phyloP scores from a whole-genome alignment of 1,284 basidiomycete species.

The Austroboletus olivaceoglutinosus region DNA sequence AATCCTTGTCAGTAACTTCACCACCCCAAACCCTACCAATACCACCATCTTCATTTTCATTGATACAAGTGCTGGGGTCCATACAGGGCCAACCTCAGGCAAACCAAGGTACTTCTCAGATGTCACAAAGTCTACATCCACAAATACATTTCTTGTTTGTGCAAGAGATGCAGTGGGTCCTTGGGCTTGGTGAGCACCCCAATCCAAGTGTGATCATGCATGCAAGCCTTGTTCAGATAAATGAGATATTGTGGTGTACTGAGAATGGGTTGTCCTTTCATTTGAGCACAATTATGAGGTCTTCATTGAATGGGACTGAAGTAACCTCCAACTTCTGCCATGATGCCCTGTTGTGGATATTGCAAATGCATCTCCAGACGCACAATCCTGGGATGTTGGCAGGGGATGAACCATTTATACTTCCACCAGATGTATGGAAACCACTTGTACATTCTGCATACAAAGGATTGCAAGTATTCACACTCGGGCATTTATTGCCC shows the following conservation, averaged over 20 bases:
- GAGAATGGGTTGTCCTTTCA: slow-evolving; percentile 43
- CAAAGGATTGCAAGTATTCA: slow-evolving; percentile 77
- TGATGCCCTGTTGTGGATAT: slow-evolving; percentile 22
- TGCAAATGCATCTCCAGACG: slow-evolving; percentile 26
- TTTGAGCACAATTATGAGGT: slow-evolving; percentile 6
- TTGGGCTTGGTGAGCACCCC: slow-evolving; percentile 38
- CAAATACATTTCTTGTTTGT: slow-evolving; percentile 51
- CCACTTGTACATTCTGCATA: slow-evolving; percentile 37
- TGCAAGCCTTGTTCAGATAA: slow-evolving; percentile 66
- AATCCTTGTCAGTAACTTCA: slow-evolving; percentile 18
- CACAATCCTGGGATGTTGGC: slow-evolving; percentile 24
- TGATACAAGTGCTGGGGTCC: slow-evolving; percentile 25
- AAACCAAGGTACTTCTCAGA: slow-evolving; percentile 8
- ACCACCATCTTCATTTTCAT: slow-evolving; percentile 23
- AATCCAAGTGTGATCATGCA: slow-evolving; percentile 56
- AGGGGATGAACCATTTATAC: slow-evolving; percentile 40
- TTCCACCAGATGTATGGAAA: slow-evolving; percentile 35
- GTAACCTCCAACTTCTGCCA: slow-evolving; percentile 8
- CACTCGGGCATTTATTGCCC: slow-evolving; percentile 77
- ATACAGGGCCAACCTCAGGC: slow-evolving; percentile 13
- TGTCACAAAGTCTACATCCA: slow-evolving; percentile 15
- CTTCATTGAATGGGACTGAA: slow-evolving; percentile 20
- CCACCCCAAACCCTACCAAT: slow-evolving; percentile 10
- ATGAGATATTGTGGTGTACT: slow-evolving; percentile 66
- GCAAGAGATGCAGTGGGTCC: slow-evolving; percentile 57